Evolutionary conservation across 139 green algal genomes (phyloP), one percentile per base, ranked within the genome.

Genomic region (Pseudopediastrum boryanum): DNA sequence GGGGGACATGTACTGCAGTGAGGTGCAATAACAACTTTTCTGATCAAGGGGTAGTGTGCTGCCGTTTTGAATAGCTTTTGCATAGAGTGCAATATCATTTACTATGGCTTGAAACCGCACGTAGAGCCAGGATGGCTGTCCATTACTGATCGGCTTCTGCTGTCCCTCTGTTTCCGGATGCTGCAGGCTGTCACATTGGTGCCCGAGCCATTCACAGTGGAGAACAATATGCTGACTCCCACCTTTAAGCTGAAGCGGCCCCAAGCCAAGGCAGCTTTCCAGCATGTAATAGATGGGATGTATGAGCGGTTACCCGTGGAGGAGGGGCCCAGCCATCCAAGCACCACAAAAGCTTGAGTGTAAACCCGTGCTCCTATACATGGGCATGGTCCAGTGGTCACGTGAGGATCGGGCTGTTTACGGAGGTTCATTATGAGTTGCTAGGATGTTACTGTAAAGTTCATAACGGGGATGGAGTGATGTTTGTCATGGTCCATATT

Each of bases 181-280:
- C n/a, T n/a, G n/a, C n/a, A 88, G 2, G 87, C 92, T 13, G 74
- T 97, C 54, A 81, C 91, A 42, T 78, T 99, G 33, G 39, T 86
- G 46, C 82, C 86, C 0, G 96, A 98, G 83, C 80, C 81, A 0
- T 98, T 99, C 83, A 89, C 77, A 1, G 91, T 98, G 16, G 96
- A 99, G 65, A 98, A 98, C 76, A 87, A 83, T 41, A 68, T 94
- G 63, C 89, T 93, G 19, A 93, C 90, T 13, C 96, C 96, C 43
- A 76, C 79, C 2, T 78, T 92, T 78, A 91, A 93, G 84, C 83
- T 92, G 41, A 94, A 94, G 79, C 80, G 87, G 31, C 71, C 83
- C 21, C 77, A 87, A 61, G 85, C 84, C 36, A 77, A 84, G 69
- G 52, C 77, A 12, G 31, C 36, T 4, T 90, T 85, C 71, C 80